Evolutionary conservation across 352 stramenopile genomes (phyloP).

Genomic region (Lagenidium giganteum): DNA sequence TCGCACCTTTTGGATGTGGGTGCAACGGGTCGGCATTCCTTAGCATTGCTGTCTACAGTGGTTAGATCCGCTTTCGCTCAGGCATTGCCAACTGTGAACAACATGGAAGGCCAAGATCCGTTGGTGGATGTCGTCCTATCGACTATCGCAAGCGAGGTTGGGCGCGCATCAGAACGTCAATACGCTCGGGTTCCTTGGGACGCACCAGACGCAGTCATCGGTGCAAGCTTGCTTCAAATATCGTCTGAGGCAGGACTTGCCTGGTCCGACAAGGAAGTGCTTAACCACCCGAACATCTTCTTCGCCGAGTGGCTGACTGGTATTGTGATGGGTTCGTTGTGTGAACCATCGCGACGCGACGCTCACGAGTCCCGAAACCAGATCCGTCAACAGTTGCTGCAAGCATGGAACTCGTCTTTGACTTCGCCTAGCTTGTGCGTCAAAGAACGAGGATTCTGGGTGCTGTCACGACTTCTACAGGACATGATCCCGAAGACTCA

Average conservation of each 20-base stretch:
- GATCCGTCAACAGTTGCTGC: constrained; percentile 60
- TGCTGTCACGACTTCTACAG: constrained; percentile 72
- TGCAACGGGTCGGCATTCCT: constrained; percentile 45
- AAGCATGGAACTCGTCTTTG: constrained; percentile 77
- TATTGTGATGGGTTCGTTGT: constrained; percentile 61
- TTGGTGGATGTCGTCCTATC: constrained; percentile 52
- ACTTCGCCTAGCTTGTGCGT: constrained; percentile 83
- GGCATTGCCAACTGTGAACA: constrained; percentile 21
- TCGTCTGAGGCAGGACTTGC: constrained; percentile 55
- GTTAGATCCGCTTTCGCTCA: constrained; percentile 38
- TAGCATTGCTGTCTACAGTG: constrained; percentile 44
- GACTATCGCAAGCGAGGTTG: constrained; percentile 60
- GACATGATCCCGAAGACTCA: constrained; percentile 65
- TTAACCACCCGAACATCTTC: constrained; percentile 82
- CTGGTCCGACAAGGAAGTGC: constrained; percentile 80
- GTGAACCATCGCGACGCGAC: constrained; percentile 33
- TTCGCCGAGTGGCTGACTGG: constrained; percentile 82
- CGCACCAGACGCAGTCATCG: constrained; percentile 59
- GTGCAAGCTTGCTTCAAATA: constrained; percentile 64
- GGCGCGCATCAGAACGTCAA: constrained; percentile 58
- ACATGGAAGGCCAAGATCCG: constrained; percentile 6
- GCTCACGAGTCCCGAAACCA: constrained; percentile 33
- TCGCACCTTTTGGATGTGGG: constrained; percentile 50
- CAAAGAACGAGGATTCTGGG: constrained; percentile 79
- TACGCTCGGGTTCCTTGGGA: constrained; percentile 86